Base-by-base conservation (phyloP, 1,139 yeast species). In the Hansenula lynferdii region DNA sequence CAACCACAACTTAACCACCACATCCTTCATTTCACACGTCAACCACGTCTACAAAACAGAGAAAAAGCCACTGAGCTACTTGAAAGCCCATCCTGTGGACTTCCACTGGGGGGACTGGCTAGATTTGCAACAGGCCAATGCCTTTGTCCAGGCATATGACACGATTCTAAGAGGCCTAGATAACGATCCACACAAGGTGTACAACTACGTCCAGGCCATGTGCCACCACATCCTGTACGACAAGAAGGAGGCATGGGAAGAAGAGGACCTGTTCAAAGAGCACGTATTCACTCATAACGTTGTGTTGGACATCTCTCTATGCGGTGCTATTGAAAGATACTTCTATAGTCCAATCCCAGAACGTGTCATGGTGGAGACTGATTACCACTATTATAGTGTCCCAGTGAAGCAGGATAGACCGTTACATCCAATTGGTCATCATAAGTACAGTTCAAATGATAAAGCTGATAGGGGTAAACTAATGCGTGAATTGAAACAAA, bases 41-140 rank as follows among this genome's bases (percentile, higher is more conserved):
- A 28, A 22, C 4, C 20, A 37, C 17, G 35, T 45, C n/a, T 45
- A 43, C 22, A 12, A 34, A 19, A 22, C 26, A 7, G 42, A 52
- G 31, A 18, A 24, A 3, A 39, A 45, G 18, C 53, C 54, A n/a
- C 45, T 45, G n/a, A 14, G 10, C 1, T 45, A 37, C 28, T 11
- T 50, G 8, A 2, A 20, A 14, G 16, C 34, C 1, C 31, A 49
- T 28, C 37, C 40, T n/a, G 30, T 47, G 5, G 41, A 39, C 6
- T 55, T 55, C 41, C 57, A 55, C 36, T 55, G 58, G 60, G 51
- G 47, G 25, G 58, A 55, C 31, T 55, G 60, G 58, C 42, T 44
- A 11, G 58, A 55, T 36, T 29, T 49, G 2, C 35, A 45, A 3
- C 50, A 50, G 7, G 57, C 56, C 3, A 45, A 45, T 17, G 47